These are phyloP conservation scores for Cyberlindnera galapagoensis DNA, from an alignment of 805 yeast genomes.

Conservation along the genomic window DNA sequence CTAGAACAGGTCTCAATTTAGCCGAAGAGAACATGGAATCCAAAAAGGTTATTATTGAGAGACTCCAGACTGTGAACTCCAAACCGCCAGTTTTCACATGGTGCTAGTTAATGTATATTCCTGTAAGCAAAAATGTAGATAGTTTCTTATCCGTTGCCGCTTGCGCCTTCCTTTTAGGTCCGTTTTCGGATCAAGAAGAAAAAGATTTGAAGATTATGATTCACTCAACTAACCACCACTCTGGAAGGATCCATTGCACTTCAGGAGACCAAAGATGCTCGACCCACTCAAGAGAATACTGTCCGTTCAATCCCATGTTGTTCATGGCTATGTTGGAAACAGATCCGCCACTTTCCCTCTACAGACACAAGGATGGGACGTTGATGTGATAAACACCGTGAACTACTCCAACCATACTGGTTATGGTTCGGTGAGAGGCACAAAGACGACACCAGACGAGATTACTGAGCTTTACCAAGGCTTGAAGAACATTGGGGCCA, in stretches of 20 bases:
- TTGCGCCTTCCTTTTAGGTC: too few relatives aligned
- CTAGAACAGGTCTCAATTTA: conserved; percentile 5
- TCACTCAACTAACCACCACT: neutral
- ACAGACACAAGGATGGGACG: conserved; percentile 63
- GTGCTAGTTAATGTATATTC: conserved; percentile 37
- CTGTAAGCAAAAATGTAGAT: neutral
- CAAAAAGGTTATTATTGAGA: conserved; percentile 50
- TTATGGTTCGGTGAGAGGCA: conserved; percentile 51
- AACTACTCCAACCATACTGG: conserved; percentile 70
- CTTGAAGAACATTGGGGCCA: conserved; percentile 25
- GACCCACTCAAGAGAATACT: conserved; percentile 24
- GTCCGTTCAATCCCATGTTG: conserved; percentile 63
- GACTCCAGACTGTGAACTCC: conserved; percentile 46
- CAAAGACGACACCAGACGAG: conserved; percentile 33
- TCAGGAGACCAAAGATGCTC: neutral
- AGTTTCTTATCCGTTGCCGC: too few relatives aligned
- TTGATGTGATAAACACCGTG: conserved; percentile 58
- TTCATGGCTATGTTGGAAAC: conserved; percentile 69
- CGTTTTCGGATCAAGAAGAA: neutral
- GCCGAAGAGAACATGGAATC: conserved; percentile 17
- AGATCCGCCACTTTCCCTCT: conserved; percentile 61
- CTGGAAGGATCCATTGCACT: too few relatives aligned
- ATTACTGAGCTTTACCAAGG: conserved; percentile 35
- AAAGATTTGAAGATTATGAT: too few relatives aligned
- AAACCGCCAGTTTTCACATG: conserved; percentile 65